Evolutionary conservation across 2,329 filamentous ascomycete genomes (phyloP).

Genomic region (Metarhizium guizhouense): DNA sequence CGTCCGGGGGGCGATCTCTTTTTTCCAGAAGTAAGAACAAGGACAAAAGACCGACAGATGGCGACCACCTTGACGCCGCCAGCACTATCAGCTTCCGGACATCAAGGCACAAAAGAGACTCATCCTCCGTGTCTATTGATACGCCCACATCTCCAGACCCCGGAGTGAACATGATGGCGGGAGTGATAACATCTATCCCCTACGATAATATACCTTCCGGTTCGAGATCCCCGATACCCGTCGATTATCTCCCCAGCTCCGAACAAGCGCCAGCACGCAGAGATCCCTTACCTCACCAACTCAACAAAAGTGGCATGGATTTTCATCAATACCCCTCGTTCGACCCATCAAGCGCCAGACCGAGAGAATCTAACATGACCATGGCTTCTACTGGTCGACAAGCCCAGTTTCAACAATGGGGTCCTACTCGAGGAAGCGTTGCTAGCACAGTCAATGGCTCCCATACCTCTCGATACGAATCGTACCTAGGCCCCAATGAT

Average conservation of each 20-base stretch:
- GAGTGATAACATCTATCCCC: conserved; percentile 79
- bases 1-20: conserved; percentile 66
- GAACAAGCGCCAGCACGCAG: conserved; percentile 55
- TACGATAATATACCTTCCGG: conserved; percentile 65
- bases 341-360: conserved; percentile 38
- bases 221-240: conserved; percentile 58
- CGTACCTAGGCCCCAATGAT: conserved; percentile 49
- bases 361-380: conserved; percentile 42
- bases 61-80: conserved; percentile 50
- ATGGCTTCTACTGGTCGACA: conserved; percentile 61
- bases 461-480: conserved; percentile 55
- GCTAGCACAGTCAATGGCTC: conserved; percentile 40
- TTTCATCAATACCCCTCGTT: conserved; percentile 84
- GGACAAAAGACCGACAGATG: conserved; percentile 51
- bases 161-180: conserved; percentile 65
- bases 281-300: conserved; percentile 72
- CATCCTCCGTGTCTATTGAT: conserved; percentile 65
- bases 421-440: conserved; percentile 42
- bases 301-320: conserved; percentile 69
- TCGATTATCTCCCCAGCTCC: conserved; percentile 63
- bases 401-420: conserved; percentile 73
- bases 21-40: conserved; percentile 86
- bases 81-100: conserved; percentile 57
- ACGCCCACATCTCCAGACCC: conserved; percentile 53
- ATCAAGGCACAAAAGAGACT: conserved; percentile 67